These are phyloP conservation scores for Fusarium pseudocircinatum DNA, from an alignment of 2,329 filamentous ascomycete species.

Conservation along the genomic window DNA sequence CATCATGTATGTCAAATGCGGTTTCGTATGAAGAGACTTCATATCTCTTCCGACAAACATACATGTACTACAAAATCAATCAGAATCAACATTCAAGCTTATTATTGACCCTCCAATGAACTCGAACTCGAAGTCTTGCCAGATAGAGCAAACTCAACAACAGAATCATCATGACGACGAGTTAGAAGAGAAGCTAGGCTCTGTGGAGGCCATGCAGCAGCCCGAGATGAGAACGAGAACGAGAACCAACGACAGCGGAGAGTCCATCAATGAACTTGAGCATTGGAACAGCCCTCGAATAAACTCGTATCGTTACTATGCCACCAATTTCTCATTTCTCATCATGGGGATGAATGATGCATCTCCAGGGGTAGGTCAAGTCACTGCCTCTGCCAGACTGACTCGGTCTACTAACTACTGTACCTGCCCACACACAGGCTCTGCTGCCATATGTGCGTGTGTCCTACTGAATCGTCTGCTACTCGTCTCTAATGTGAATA, in stretches of 20 bases:
- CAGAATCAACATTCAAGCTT: not conserved
- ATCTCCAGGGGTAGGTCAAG: conserved; percentile 66
- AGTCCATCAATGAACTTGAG: conserved; percentile 48
- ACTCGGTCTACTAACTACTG: not conserved
- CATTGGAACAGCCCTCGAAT: conserved; percentile 70
- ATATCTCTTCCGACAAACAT: not conserved
- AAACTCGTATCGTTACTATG: conserved; percentile 67
- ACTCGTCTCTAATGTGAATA: conserved; percentile 4
- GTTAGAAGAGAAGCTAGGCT: conserved; percentile 4
- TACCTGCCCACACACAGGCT: conserved; percentile 47
- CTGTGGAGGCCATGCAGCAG: conserved; percentile 5
- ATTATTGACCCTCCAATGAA: not conserved
- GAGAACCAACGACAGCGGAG: not conserved
- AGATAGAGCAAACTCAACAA: not conserved
- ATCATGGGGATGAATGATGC: conserved; percentile 77
- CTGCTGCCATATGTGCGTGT: conserved; percentile 58
- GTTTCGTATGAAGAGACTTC: not conserved
- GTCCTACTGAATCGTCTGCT: not conserved
- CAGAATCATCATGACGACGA: conserved; percentile 16
- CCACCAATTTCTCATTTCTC: conserved; percentile 69
- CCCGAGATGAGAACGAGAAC: not conserved
- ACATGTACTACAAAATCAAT: not conserved
- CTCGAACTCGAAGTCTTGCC: not conserved
- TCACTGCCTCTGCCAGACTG: conserved; percentile 17
- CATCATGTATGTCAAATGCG: not conserved